A percentile compares a stretch with the other conserved stretches of the same genome.
Evolutionary conservation across 345 rosid genomes (phyloP).

Genomic region (Toxicodendron radicans): DNA sequence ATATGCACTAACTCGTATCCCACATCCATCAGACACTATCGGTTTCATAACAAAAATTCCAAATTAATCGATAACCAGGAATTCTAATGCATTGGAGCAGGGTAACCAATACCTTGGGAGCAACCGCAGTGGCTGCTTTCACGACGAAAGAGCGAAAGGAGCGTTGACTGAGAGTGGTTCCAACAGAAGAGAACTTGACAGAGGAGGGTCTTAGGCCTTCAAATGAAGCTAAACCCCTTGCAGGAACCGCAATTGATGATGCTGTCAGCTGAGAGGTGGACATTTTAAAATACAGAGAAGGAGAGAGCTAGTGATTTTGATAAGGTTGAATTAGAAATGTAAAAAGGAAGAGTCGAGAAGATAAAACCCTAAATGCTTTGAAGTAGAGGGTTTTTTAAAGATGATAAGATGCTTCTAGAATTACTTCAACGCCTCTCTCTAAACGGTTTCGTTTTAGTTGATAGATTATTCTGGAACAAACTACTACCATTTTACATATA

Average conservation of each 20-base stretch:
- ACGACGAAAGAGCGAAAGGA: conserved; percentile 58
- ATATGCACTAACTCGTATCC: not conserved
- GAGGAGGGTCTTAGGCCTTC: conserved; percentile 63
- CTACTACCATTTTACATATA: too few relatives aligned
- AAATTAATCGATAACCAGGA: not conserved
- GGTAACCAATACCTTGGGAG: conserved; percentile 68
- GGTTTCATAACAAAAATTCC: not conserved
- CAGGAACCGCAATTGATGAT: conserved; percentile 50
- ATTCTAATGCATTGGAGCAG: not conserved
- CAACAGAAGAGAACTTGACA: conserved; percentile 52
- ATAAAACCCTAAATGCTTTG: conserved; percentile 19
- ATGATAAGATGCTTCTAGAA: conserved; percentile 21
- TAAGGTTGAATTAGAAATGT: not conserved
- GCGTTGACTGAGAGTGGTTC: conserved; percentile 36
- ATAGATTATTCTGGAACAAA: too few relatives aligned
- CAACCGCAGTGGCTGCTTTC: conserved; percentile 83
- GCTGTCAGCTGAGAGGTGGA: conserved; percentile 66
- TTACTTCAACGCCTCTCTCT: not conserved
- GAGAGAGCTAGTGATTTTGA: not conserved
- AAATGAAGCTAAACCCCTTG: conserved; percentile 52
- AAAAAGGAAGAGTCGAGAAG: conserved; percentile 9
- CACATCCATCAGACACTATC: not conserved
- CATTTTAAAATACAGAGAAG: conserved; percentile 30
- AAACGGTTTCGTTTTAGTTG: too few relatives aligned
- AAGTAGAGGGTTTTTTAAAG: conserved; percentile 8